Percentiles rank a stretch among this genome's conserved stretches.
These are phyloP conservation scores for Globisporangium ultimum DNA, from an alignment of 352 stramenopile genomes.

Conservation along the genomic window DNA sequence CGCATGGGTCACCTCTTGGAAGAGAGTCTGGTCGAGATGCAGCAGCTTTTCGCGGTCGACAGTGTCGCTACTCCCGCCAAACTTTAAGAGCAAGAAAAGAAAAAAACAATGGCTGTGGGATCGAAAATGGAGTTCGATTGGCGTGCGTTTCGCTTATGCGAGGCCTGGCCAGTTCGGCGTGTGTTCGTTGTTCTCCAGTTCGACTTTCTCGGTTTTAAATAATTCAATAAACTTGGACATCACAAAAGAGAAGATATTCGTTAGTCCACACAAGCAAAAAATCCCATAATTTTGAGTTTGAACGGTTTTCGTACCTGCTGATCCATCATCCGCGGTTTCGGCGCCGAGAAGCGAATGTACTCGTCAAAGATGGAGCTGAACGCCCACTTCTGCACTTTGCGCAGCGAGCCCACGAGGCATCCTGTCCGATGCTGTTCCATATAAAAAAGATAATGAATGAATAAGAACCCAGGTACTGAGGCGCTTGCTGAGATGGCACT, in stretches of 20 bases:
- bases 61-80: slow-evolving; percentile 18
- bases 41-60: slow-evolving; percentile 46
- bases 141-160: too few species aligned
- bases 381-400: slow-evolving; percentile 80
- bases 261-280: background rate
- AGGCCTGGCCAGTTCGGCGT: slow-evolving; percentile 61
- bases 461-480: too few species aligned
- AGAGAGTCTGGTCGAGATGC: slow-evolving; percentile 78
- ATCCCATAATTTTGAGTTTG: background rate
- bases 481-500: too few species aligned
- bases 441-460: background rate
- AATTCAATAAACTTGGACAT: slow-evolving; percentile 70
- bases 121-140: too few species aligned
- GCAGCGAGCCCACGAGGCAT: slow-evolving; percentile 71
- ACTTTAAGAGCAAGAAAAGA: slow-evolving; percentile 23
- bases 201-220: slow-evolving; percentile 78
- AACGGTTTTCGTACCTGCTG: slow-evolving; percentile 45
- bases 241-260: background rate
- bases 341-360: slow-evolving; percentile 82
- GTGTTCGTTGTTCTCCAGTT: slow-evolving; percentile 48
- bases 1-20: slow-evolving; percentile 72
- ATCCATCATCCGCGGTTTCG: slow-evolving; percentile 87
- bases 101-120: background rate
- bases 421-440: slow-evolving; percentile 66
- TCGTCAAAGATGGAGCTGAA: slow-evolving; percentile 85